Evolutionary conservation across 2,329 filamentous ascomycete species (phyloP).

Genomic region (Tothia fuscella): DNA sequence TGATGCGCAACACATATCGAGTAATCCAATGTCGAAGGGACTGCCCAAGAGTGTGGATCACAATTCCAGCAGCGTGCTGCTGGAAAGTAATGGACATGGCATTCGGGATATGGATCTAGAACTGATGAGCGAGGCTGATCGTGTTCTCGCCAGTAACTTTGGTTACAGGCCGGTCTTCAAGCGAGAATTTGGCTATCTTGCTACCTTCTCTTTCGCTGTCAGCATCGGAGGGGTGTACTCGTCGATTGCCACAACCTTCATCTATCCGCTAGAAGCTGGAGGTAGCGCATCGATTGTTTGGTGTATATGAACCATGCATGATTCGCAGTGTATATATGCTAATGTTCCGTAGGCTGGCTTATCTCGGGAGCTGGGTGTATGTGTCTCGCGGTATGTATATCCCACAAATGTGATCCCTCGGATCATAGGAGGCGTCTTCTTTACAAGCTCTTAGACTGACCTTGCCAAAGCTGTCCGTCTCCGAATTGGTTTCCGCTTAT

Average conservation of each 20-base stretch:
- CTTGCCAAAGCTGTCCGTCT: conserved; percentile 39
- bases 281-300: conserved; percentile 43
- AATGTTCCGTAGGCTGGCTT: too few species aligned
- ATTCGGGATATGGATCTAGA: too few species aligned
- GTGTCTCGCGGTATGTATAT: conserved; percentile 39
- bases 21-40: too few species aligned
- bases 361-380: conserved; percentile 45
- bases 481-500: conserved; percentile 46
- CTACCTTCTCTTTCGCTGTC: conserved; percentile 49
- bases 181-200: conserved; percentile 46
- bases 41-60: too few species aligned
- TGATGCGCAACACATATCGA: too few species aligned
- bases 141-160: conserved; percentile 20
- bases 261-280: conserved; percentile 41
- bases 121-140: conserved; percentile 18
- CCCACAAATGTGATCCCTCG: too few species aligned
- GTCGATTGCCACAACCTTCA: conserved; percentile 44
- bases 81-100: too few species aligned
- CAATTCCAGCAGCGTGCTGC: too few species aligned
- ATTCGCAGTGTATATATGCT: too few species aligned
- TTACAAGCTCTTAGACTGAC: too few species aligned
- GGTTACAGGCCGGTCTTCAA: conserved; percentile 39
- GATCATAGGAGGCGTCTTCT: too few species aligned
- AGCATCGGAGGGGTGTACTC: conserved; percentile 45
- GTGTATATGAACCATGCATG: too few species aligned